Conservation (phyloP, 2,329 filamentous ascomycete species). For the Diatrype stigma region DNA sequence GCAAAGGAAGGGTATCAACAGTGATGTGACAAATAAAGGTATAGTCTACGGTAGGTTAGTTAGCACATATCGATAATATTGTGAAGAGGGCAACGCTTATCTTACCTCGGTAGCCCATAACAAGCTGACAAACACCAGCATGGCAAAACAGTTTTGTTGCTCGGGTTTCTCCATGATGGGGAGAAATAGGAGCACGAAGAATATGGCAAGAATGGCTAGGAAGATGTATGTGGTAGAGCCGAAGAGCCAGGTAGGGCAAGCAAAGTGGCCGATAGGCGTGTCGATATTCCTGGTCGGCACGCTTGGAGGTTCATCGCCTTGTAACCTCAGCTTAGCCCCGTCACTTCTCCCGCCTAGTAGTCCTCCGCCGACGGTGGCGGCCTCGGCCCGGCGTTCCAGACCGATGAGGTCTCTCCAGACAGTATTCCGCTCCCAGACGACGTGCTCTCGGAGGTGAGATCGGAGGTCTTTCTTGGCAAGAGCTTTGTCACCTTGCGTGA, state of each 20-base stretch:
- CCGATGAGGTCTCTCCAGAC: constrained; percentile 99
- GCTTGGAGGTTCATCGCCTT: constrained; percentile 74
- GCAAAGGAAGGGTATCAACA: constrained; percentile 89
- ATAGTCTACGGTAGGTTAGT: constrained; percentile 60
- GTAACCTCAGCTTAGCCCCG: constrained; percentile 64
- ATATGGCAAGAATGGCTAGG: constrained; percentile 65
- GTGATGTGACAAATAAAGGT: constrained; percentile 91
- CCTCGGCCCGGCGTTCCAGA: constrained; percentile 91
- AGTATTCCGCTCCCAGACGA: constrained; percentile 98
- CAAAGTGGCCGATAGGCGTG: constrained; percentile 76
- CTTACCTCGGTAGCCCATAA: constrained; percentile 92
- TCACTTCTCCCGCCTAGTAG: constrained; percentile 73
- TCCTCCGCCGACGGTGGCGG: constrained; percentile 82
- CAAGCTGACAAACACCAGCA: constrained; percentile 89
- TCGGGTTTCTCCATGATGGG: constrained; percentile 83
- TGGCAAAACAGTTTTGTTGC: constrained; percentile 92
- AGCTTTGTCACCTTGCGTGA: constrained; percentile 74
- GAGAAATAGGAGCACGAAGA: constrained; percentile 67
- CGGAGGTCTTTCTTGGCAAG: constrained; percentile 81
- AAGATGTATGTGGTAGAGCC: constrained; percentile 78
- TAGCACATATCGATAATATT: not conserved
- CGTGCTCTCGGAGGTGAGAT: constrained; percentile 88
- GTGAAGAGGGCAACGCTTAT: constrained; percentile 3
- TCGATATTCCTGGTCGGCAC: constrained; percentile 62
- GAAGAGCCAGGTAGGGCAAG: constrained; percentile 76